Conservation (phyloP, 2,329 filamentous ascomycete genomes). For the Rhynchosporium secalis region DNA sequence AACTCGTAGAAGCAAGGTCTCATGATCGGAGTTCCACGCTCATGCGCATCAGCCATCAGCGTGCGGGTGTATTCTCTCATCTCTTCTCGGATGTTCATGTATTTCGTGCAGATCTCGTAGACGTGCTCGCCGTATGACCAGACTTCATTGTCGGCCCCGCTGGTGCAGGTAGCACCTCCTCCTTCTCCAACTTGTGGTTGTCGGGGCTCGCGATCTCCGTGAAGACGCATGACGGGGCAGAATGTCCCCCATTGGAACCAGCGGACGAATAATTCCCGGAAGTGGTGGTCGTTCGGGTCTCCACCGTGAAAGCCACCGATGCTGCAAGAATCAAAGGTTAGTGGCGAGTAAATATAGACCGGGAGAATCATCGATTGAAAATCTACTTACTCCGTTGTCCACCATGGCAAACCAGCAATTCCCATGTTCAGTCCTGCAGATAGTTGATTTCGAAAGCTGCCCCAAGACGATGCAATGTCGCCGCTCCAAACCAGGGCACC, state of each 20-base stretch:
- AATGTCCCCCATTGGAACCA: conserved; percentile 72
- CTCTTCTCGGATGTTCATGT: conserved; percentile 58
- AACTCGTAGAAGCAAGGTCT: conserved; percentile 65
- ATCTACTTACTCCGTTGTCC: conserved; percentile 57
- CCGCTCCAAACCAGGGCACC: conserved; percentile 67
- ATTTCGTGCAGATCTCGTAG: conserved; percentile 60
- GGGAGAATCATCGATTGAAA: too few relatives aligned
- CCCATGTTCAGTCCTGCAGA: conserved; percentile 67
- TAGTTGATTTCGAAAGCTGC: conserved; percentile 58
- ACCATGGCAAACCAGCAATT: conserved; percentile 64
- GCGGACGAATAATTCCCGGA: conserved; percentile 63
- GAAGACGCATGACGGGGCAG: conserved; percentile 66
- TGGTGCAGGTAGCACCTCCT: conserved; percentile 28
- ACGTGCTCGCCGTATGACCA: conserved; percentile 65
- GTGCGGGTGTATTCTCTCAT: conserved; percentile 57
- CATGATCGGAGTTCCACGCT: conserved; percentile 61
- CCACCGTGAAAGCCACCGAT: conserved; percentile 71
- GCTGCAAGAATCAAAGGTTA: background rate
- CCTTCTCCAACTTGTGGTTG: conserved; percentile 42
- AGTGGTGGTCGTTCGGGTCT: conserved; percentile 53
- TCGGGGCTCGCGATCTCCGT: conserved; percentile 64
- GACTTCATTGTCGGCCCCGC: conserved; percentile 60
- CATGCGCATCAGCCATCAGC: conserved; percentile 61
- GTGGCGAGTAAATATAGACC: background rate
- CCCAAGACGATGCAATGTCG: conserved; percentile 66